A percentile compares a stretch with the other conserved stretches of the same genome.
phyloP scores from a whole-genome alignment of 495 filamentous ascomycete genomes.

The Eremomyces bilateralis region DNA sequence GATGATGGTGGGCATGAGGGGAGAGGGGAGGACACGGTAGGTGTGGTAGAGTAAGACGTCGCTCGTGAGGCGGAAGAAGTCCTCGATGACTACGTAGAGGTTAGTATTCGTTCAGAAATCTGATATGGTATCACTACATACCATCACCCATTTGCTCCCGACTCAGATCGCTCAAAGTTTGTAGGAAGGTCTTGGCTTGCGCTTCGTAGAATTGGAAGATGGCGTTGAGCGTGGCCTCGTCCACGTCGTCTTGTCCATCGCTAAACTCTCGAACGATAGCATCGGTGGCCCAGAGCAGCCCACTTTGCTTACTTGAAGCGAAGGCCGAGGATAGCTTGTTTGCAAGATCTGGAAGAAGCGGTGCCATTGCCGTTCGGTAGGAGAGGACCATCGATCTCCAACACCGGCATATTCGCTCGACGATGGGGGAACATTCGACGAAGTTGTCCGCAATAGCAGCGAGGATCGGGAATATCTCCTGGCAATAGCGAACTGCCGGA shows the following conservation, averaged over 20 bases:
- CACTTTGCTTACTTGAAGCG: constrained; percentile 68
- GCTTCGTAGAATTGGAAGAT: constrained; percentile 91
- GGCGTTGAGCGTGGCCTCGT: constrained; percentile 56
- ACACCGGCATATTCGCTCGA: constrained; percentile 81
- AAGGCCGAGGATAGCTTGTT: constrained; percentile 74
- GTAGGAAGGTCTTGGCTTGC: constrained; percentile 69
- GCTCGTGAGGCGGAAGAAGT: constrained; percentile 83
- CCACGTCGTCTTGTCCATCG: constrained; percentile 66
- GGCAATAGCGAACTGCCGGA: constrained; percentile 88
- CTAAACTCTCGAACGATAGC: constrained; percentile 90
- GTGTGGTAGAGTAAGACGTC: constrained; percentile 89
- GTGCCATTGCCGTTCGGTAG: constrained; percentile 72
- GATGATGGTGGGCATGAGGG: constrained; percentile 61
- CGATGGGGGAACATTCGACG: constrained; percentile 60
- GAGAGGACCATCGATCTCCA: constrained; percentile 94
- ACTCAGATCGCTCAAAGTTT: constrained; percentile 65
- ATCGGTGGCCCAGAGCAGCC: constrained; percentile 92
- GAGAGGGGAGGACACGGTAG: constrained; percentile 51
- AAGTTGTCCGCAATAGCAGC: constrained; percentile 71
- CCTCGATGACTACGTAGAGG: constrained; percentile 55
- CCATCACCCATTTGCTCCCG: constrained; percentile 77
- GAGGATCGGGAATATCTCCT: constrained; percentile 75
- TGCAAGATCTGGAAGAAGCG: constrained; percentile 65
- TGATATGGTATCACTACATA: constrained; percentile 15
- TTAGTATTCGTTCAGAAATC: neutral